Evolutionary conservation across 2,329 filamentous ascomycete genomes (phyloP), one percentile per base, ranked within the genome.

Genomic region (Amauroascus niger): DNA sequence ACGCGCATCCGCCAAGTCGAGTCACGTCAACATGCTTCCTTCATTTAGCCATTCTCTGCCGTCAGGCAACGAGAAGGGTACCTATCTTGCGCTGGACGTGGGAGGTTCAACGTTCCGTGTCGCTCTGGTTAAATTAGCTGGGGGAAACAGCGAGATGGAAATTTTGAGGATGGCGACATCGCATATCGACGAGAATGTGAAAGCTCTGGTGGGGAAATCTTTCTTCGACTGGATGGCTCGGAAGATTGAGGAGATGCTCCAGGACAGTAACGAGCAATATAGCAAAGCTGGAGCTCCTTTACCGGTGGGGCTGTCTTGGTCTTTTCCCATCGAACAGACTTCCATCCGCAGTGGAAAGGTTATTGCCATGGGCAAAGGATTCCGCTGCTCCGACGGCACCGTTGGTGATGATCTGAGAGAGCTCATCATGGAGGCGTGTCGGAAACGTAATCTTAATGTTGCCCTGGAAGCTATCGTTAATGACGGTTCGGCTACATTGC

Each of bases 201-300:
- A 79, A 49, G 66, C 73, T 44, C 66, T 83, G 55, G 70, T 74
- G 54, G 81, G 80, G 1, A 73, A 72, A 22, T 69, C 72, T 1
- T 84, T 84, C 64, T 84, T 84, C 63, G 79, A 82, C 63, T 84
- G 81, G 81, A 82, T 84, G 76, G 81, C 80, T 5, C 71, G 72
- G 46, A 75, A 76, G 56, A 82, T 84, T 54, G 73, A 75, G 41
- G 71, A 75, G 7, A 78, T 79, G 65, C 67, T 83, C 46, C 65
- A 65, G 63, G 58, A 67, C 56, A 65, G 70, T 61, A 59, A 67
- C 20, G 66, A 72, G 28, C 69, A 72, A 52, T 72, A 69, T 41
- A 67, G 66, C 16, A 64, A 68, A 6, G 65, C 63, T 43, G 45
- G 47, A 43, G 57, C 61, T 13, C 71, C 70, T 9, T 66, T 83